Evolutionary conservation across 2,329 filamentous ascomycete genomes (phyloP).

Genomic region (Nemania sp.): DNA sequence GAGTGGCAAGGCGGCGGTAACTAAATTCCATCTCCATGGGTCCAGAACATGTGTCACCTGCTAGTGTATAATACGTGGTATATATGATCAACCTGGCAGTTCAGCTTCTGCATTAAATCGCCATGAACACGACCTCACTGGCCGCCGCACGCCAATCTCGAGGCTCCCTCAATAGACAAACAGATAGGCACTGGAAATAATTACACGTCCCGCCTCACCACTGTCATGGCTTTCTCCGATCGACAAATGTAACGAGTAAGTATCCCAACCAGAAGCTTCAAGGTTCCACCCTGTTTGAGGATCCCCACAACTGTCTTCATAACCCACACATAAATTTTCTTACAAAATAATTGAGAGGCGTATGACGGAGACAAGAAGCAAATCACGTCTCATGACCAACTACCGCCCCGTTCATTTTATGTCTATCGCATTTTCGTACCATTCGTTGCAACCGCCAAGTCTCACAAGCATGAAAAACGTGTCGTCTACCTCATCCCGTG

Average conservation of each 20-base stretch:
- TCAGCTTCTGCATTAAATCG: neutral
- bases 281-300: neutral
- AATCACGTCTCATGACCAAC: neutral
- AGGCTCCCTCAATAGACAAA: no score
- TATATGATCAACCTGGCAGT: neutral
- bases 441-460: neutral
- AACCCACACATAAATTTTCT: no score
- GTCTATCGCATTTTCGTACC: neutral
- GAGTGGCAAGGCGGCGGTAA: no score
- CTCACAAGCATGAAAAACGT: neutral
- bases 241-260: neutral
- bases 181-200: no score
- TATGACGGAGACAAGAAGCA: neutral
- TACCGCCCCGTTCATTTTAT: neutral
- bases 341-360: neutral
- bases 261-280: neutral
- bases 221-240: neutral
- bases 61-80: neutral
- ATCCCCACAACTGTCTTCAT: no score
- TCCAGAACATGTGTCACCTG: neutral
- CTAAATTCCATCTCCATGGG: neutral
- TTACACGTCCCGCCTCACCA: no score
- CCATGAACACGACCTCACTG: neutral
- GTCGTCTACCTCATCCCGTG: neutral
- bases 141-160: neutral